Conservation (phyloP, 805 yeast genomes). For the Barnettozyma salicaria region DNA sequence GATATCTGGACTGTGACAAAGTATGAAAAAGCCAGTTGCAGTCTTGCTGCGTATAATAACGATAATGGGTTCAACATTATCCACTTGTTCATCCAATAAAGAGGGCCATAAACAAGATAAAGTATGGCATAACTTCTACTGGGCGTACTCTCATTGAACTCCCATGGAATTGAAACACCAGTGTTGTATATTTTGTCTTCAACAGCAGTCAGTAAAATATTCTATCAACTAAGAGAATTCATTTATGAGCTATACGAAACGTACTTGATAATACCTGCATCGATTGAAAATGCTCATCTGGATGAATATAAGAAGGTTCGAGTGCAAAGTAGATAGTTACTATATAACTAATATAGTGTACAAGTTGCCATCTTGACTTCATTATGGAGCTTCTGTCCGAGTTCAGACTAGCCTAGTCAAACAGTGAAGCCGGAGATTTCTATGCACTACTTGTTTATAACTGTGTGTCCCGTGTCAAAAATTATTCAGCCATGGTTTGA, state of each 20-base stretch:
- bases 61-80: slow-evolving; percentile 40
- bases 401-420: too few species aligned
- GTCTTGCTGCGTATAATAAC: slow-evolving; percentile 47
- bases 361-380: slow-evolving; percentile 20
- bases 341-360: slow-evolving; percentile 22
- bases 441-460: too few species aligned
- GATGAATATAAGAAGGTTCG: slow-evolving; percentile 84
- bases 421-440: too few species aligned
- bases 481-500: too few species aligned
- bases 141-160: slow-evolving; percentile 48
- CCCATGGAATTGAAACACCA: slow-evolving; percentile 62
- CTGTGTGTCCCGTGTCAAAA: too few species aligned
- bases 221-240: not conserved
- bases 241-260: slow-evolving; percentile 6
- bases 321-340: slow-evolving; percentile 47
- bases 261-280: slow-evolving; percentile 60
- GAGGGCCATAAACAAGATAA: slow-evolving; percentile 63
- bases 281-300: slow-evolving; percentile 96
- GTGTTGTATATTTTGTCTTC: slow-evolving; percentile 1
- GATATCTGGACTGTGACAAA: slow-evolving; percentile 32
- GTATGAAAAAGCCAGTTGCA: slow-evolving; percentile 37
- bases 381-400: slow-evolving; percentile 1
- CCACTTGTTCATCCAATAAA: slow-evolving; percentile 36
- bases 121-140: slow-evolving; percentile 71
- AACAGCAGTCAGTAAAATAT: not conserved